These are phyloP conservation scores for Sedum album DNA, from an alignment of 164 flowering plant genomes.

Conservation along the genomic window DNA sequence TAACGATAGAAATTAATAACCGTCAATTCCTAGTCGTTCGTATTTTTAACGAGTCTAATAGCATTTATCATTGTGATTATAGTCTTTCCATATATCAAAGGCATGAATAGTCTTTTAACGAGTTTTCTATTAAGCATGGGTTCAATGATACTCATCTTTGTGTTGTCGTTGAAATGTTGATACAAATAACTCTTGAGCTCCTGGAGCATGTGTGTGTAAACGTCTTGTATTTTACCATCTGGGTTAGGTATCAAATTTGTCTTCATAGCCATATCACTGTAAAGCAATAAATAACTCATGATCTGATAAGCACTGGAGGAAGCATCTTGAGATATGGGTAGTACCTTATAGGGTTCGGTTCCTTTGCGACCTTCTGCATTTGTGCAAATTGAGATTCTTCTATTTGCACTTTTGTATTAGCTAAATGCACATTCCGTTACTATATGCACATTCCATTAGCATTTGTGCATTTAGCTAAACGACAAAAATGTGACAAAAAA, in stretches of 20 bases:
- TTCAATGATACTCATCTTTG: background rate
- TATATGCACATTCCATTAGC: no score
- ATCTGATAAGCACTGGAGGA: slow-evolving; percentile 5
- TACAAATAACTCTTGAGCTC: background rate
- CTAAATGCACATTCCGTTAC: no score
- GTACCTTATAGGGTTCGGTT: background rate
- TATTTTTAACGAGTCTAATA: no score
- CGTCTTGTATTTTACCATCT: background rate
- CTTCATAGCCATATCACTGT: background rate
- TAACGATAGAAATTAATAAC: no score
- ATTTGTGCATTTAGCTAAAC: no score
- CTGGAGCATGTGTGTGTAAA: background rate
- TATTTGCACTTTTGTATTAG: no score
- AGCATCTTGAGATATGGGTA: slow-evolving; percentile 3
- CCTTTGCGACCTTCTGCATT: no score
- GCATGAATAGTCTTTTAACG: no score
- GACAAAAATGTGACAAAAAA: no score
- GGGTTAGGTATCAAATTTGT: background rate
- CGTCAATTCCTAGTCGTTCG: no score
- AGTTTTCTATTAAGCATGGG: background rate
- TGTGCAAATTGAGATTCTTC: no score
- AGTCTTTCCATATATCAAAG: no score
- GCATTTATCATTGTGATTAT: background rate
- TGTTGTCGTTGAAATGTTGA: background rate
- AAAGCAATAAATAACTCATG: slow-evolving; percentile 4